Conservation (phyloP, 176 grass and related monocot genomes). For the Avena eriantha region DNA sequence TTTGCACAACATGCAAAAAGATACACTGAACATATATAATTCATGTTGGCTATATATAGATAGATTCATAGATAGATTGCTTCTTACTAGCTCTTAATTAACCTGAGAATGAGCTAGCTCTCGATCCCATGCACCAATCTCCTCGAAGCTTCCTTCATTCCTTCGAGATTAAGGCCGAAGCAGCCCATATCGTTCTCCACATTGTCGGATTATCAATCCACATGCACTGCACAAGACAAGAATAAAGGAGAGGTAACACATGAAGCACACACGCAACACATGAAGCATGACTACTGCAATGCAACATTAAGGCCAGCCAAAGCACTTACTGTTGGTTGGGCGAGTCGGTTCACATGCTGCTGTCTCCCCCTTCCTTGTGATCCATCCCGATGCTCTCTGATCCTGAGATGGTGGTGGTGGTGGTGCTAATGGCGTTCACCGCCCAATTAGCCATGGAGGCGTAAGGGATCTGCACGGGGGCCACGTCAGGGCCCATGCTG, state of each 20-base stretch:
- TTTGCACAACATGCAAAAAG: slow-evolving; percentile 64
- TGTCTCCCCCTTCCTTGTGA: slow-evolving; percentile 75
- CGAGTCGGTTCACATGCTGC: slow-evolving; percentile 57
- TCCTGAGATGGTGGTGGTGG: slow-evolving; percentile 51
- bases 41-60: slow-evolving; percentile 49
- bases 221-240: slow-evolving; percentile 52
- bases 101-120: slow-evolving; percentile 49
- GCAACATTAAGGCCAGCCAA: slow-evolving; percentile 45
- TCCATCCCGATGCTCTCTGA: slow-evolving; percentile 67
- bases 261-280: slow-evolving; percentile 29
- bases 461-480: slow-evolving; percentile 49
- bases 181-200: slow-evolving; percentile 15
- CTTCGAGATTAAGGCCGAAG: slow-evolving; percentile 31
- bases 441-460: slow-evolving; percentile 62
- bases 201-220: slow-evolving; percentile 28
- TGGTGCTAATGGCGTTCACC: slow-evolving; percentile 52
- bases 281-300: slow-evolving; percentile 26
- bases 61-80: slow-evolving; percentile 52
- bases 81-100: slow-evolving; percentile 54
- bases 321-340: slow-evolving; percentile 43
- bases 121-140: slow-evolving; percentile 21
- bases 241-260: slow-evolving; percentile 1
- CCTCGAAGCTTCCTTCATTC: slow-evolving; percentile 52
- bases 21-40: slow-evolving; percentile 51
- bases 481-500: slow-evolving; percentile 45